Conservation (phyloP, 345 rosid species). For the Kandelia obovata region DNA sequence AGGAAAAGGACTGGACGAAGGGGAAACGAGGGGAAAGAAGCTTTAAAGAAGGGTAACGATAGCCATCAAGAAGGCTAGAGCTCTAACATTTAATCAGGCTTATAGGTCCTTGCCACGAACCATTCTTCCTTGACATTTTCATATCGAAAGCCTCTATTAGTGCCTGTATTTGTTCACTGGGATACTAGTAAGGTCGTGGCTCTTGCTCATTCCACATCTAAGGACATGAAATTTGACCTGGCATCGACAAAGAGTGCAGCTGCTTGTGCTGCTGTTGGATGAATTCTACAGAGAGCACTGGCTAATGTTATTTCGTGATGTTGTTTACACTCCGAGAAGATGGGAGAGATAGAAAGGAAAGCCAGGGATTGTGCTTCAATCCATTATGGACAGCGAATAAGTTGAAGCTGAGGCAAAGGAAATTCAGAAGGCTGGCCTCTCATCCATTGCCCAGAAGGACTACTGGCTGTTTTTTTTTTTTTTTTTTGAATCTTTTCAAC, state of each 20-base stretch:
- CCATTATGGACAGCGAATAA: slow-evolving; percentile 69
- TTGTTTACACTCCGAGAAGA: slow-evolving; percentile 73
- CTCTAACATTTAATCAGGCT: slow-evolving; percentile 79
- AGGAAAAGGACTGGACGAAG: slow-evolving; percentile 31
- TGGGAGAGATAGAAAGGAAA: slow-evolving; percentile 76
- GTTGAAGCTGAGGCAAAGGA: slow-evolving; percentile 78
- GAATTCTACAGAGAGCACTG: slow-evolving; percentile 63
- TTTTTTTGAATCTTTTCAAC: not conserved
- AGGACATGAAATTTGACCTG: slow-evolving; percentile 81
- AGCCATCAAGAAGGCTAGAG: slow-evolving; percentile 37
- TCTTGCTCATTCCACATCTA: slow-evolving; percentile 83
- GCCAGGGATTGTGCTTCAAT: slow-evolving; percentile 70
- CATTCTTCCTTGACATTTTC: slow-evolving; percentile 77
- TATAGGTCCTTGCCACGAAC: slow-evolving; percentile 81
- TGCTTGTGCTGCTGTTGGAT: slow-evolving; percentile 70
- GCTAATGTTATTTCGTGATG: slow-evolving; percentile 76
- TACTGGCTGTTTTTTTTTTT: not conserved
- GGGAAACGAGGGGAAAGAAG: slow-evolving; percentile 29
- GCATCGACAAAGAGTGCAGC: slow-evolving; percentile 62
- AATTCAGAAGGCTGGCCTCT: slow-evolving; percentile 24
- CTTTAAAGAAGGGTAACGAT: slow-evolving; percentile 20
- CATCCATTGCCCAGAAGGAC: not conserved
- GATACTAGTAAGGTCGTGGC: slow-evolving; percentile 84
- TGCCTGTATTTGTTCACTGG: slow-evolving; percentile 78
- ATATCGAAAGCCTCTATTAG: slow-evolving; percentile 79